These are phyloP conservation scores for Rhizoclosmatium sp. DNA, from an alignment of 192 early-diverging fungal genomes.

Conservation along the genomic window DNA sequence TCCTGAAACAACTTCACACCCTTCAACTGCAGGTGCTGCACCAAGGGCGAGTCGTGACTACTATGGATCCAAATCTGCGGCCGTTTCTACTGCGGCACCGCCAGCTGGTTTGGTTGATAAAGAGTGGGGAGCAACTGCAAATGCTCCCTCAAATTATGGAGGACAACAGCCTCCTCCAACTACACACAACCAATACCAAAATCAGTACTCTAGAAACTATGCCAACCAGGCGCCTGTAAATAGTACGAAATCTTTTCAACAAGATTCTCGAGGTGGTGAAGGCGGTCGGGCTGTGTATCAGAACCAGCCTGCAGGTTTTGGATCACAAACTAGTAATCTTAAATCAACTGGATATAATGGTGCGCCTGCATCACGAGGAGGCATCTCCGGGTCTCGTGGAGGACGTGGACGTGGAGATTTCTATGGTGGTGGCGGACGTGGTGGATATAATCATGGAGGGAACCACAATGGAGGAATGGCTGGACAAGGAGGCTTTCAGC, in stretches of 20 bases:
- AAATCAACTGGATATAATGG: neutral
- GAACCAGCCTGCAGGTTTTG: neutral
- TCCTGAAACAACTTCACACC: neutral
- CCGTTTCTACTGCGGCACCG: neutral
- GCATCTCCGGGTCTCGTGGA: neutral
- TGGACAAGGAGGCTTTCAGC: neutral
- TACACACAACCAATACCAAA: too few relatives aligned
- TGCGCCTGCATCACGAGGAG: neutral
- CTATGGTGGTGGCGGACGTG: neutral
- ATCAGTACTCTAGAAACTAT: too few relatives aligned
- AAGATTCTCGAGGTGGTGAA: neutral
- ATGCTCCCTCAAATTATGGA: neutral
- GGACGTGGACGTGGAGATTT: neutral
- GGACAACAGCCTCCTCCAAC: neutral
- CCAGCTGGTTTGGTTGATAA: neutral
- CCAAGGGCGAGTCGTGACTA: neutral
- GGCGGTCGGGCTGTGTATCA: neutral
- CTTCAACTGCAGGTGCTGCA: neutral
- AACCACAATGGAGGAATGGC: neutral
- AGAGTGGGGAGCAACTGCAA: neutral
- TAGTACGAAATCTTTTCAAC: neutral
- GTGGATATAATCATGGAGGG: neutral
- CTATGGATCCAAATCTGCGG: neutral
- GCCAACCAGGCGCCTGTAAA: neutral
- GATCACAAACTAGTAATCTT: neutral